Evolutionary conservation across 441 rosid genomes (phyloP), one percentile per base, ranked within the genome.

Genomic region (Cnidoscolus chayamansa): DNA sequence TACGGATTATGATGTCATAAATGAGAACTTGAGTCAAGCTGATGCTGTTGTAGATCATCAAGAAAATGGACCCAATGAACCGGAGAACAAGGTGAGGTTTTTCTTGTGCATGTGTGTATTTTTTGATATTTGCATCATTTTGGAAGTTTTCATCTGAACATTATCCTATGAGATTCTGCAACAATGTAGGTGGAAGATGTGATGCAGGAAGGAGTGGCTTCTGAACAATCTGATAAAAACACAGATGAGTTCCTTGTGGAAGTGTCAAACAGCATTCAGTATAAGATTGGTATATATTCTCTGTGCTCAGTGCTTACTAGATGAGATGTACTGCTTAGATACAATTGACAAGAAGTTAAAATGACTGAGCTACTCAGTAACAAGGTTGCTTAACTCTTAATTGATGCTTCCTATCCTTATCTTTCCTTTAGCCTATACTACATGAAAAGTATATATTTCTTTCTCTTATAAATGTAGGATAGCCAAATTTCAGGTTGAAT

Each of bases 231-330:
- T 57, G 70, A 72, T 67, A 48, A 56, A 73, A 59, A 61, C 49
- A 62, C 74, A 64, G 78, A 67, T 53, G 77, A 77, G 50, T 70
- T 68, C n/a, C 54, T 77, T 32, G n/a, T 60, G 8, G 74, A 72
- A 71, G 72, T 61, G 6, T 77, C 30, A 31, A 53, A 68, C 31
- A 19, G 37, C 75, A 73, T 64, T 72, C 79, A 19, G 56, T 70
- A 60, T 76, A 68, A 37, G 65, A 65, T 67, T 53, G 87, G 92
- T 82, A 85, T 53, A 59, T 69, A 66, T 65, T 68, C 51, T 75
- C 17, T 65, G 57, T 67, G 53, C 51, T 75, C 17, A 62, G 57
- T 67, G 53, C 73, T 31, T 49, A 11, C 57, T 75, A 40, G 15
- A 7, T 65, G 70, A 43, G 15, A 61, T 31, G 37, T 51, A 67